Base-by-base conservation (phyloP, 2,329 filamentous ascomycete species). In the Colletotrichum sp. region DNA sequence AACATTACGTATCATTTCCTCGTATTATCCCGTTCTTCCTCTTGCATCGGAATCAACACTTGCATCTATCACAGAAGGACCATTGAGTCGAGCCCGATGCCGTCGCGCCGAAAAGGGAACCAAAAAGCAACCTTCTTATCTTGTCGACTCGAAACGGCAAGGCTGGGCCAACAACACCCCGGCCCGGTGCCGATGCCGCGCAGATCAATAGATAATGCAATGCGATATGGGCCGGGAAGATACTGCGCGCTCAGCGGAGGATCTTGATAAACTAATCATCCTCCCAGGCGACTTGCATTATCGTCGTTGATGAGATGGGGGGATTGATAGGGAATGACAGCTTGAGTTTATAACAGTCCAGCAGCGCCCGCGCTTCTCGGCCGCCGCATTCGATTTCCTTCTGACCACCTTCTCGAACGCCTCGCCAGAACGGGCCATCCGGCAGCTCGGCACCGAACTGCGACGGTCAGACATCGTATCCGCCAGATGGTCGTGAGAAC, bases 161-260 rank as follows among this genome's bases (percentile, higher is more conserved):
- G 74, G 70, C 70, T 74, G 58, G 27, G 64, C 70, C 68, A 48
- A 56, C 32, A 69, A 61, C 39, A 52, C n/a, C 56, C 70, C 64
- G 74, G 58, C 56, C 71, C 48, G 56, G 61, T 39, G 48, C 74
- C 64, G 70, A 55, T 12, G 32, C 56, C 70, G 34, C 70, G 74
- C 74, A 76, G 71, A 64, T 64, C 74, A 69, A 76, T 76, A 76
- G 70, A 73, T 73, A 73, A 76, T 69, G 74, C 70, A 76, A 34
- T 25, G 22, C 43, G 70, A 76, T 74, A 74, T 74, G 43, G 55
- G 43, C 36, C 65, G 27, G 56, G 56, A 43, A 52, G 25, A 48
- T 52, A 52, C 43, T 30, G 28, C 25, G 22, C 22, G 36, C 62
- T 9, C 25, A 25, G 43, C 28, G 30, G 32, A 27, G 16, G 22